Conservation (phyloP, 371 early-diverging fungal species). For the Choanephora cucurbitarum region DNA sequence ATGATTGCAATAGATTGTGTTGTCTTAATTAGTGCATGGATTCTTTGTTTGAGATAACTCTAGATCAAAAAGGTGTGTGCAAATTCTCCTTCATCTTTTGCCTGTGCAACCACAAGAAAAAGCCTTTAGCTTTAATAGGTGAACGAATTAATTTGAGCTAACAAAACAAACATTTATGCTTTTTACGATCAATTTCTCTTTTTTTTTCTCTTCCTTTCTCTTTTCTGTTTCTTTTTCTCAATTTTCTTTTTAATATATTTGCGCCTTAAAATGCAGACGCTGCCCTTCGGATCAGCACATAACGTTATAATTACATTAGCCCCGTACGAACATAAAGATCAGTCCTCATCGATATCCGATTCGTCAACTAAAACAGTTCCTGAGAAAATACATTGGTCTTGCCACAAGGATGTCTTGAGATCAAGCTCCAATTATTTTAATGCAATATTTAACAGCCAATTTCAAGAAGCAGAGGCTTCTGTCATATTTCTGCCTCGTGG, state of each 20-base stretch:
- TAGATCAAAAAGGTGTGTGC: too few relatives aligned
- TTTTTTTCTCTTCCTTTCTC: too few relatives aligned
- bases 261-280: conserved; percentile 6
- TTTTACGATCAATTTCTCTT: too few relatives aligned
- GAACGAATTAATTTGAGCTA: too few relatives aligned
- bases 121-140: too few relatives aligned
- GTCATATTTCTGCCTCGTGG: conserved; percentile 37
- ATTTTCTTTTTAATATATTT: neutral
- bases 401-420: conserved; percentile 40
- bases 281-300: conserved; percentile 10
- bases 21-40: too few relatives aligned
- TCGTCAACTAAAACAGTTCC: conserved; percentile 7
- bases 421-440: conserved; percentile 40
- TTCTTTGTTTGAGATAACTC: too few relatives aligned
- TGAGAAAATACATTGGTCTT: conserved; percentile 32
- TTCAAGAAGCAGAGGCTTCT: conserved; percentile 40
- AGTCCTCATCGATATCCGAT: neutral
- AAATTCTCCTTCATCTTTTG: too few relatives aligned
- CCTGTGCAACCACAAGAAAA: too few relatives aligned
- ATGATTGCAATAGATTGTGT: too few relatives aligned
- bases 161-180: too few relatives aligned
- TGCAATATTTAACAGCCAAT: conserved; percentile 40
- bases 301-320: conserved; percentile 36
- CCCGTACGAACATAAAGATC: conserved; percentile 10
- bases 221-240: too few relatives aligned